Percentiles rank a stretch among this genome's conserved stretches.
Conservation (phyloP, 2,329 filamentous ascomycete genomes). For the Sclerotinia subarctica region DNA sequence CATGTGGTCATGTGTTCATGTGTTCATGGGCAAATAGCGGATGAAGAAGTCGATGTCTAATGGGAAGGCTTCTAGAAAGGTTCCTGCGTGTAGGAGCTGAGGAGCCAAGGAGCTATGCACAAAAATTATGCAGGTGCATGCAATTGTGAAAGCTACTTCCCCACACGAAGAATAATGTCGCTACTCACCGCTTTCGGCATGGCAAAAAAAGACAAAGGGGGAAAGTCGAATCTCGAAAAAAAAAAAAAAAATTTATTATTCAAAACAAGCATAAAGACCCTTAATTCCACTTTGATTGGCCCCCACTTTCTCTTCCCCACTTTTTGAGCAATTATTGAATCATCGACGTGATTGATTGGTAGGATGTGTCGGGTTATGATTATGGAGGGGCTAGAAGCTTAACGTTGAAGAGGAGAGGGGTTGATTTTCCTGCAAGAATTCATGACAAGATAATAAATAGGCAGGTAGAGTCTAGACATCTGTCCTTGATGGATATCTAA, state of each 20-base stretch:
- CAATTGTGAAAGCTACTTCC: not conserved
- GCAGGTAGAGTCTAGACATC: too few species aligned
- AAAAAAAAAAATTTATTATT: not conserved
- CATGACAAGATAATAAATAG: too few species aligned
- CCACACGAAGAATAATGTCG: not conserved
- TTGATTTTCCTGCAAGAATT: not conserved
- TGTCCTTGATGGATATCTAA: too few species aligned
- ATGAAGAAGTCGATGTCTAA: not conserved
- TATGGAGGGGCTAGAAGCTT: slow-evolving; percentile 8
- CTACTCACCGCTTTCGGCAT: not conserved
- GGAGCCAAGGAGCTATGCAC: not conserved
- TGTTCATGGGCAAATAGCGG: too few species aligned
- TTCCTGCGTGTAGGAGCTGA: too few species aligned
- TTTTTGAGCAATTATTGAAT: slow-evolving; percentile 5
- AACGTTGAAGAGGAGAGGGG: slow-evolving; percentile 4
- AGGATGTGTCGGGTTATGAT: not conserved
- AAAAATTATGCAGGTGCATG: not conserved
- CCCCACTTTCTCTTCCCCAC: not conserved
- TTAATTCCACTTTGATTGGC: slow-evolving; percentile 1
- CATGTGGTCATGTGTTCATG: not conserved
- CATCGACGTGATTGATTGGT: not conserved
- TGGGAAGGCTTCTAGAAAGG: too few species aligned
- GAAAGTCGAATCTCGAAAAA: not conserved
- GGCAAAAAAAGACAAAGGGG: not conserved
- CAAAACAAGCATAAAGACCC: not conserved